Evolutionary conservation across 768 basidiomycete species (phyloP), one percentile per base, ranked within the genome.

Genomic region (Xerocomellus intermedius): DNA sequence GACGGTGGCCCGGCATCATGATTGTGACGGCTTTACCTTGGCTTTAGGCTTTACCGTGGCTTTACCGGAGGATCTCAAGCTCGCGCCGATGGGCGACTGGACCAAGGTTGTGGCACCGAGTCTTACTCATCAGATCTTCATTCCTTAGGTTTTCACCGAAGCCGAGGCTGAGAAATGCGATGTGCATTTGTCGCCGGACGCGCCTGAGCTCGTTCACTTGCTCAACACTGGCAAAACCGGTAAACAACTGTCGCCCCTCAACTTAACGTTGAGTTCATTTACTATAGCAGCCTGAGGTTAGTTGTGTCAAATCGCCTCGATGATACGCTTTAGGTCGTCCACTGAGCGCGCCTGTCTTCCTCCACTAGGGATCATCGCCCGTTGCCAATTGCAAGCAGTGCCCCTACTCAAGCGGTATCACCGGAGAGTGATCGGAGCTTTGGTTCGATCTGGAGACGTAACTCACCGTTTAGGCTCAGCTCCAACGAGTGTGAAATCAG

Each of bases 351-450:
- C 17, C 17, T 17, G 22, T 35, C 48, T 54, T 43, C 7, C 47
- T 42, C 59, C 60, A 41, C 48, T 24, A 2, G 39, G 38, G 35
- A 36, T 42, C 52, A 32, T 61, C 39, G 32, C 36, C 50, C n/a
- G 48, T 50, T 41, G 33, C 28, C n/a, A n/a, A n/a, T n/a, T n/a
- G n/a, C 17, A 42, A 19, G 50, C 49, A 41, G 46, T 49, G 52
- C 51, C 51, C 13, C 17, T 28, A 16, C 21, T 43, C 38, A 8
- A 42, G 35, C 38, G 35, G 50, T 41, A 28, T 59, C 47, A 33
- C 54, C 24, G 24, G 24, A 24, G 24, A 24, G 24, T 24, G 24
- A 24, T 52, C 36, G 50, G 49, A 50, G 17, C 39, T 45, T n/a
- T 17, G 13, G 43, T 30, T 7, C 21, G 48, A 49, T 42, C 49